Evolutionary conservation across 108 stramenopile genomes (phyloP).

Genomic region (Cyclotella distinguenda): DNA sequence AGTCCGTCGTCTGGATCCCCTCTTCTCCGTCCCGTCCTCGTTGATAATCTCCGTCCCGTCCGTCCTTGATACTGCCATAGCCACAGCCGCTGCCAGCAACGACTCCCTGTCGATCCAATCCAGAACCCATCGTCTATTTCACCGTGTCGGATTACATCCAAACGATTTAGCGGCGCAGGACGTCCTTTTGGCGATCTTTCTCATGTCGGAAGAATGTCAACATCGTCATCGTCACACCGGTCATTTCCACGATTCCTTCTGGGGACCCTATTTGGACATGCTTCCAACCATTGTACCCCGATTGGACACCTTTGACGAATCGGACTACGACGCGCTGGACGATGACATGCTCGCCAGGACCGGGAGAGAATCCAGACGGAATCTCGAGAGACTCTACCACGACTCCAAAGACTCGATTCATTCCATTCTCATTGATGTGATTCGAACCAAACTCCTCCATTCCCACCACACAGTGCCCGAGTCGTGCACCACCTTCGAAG

Average conservation of each 20-base stretch:
- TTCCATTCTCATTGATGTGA: constrained; percentile 27
- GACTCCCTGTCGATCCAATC: neutral
- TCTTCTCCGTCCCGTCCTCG: constrained; percentile 45
- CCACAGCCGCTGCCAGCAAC: constrained; percentile 3
- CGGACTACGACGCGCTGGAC: constrained; percentile 25
- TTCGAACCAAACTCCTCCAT: constrained; percentile 2
- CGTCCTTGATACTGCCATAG: constrained; percentile 23
- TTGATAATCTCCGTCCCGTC: constrained; percentile 36
- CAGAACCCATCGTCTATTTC: constrained; percentile 6
- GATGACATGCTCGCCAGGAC: constrained; percentile 17
- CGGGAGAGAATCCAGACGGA: constrained; percentile 23
- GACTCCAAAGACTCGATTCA: constrained; percentile 2
- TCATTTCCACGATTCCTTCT: constrained; percentile 12
- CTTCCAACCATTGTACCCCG: constrained; percentile 35
- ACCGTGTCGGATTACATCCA: neutral
- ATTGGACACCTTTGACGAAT: constrained; percentile 48
- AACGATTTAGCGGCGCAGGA: constrained; percentile 35
- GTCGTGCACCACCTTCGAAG: constrained; percentile 31
- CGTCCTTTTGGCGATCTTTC: constrained; percentile 40
- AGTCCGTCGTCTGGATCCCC: constrained; percentile 36
- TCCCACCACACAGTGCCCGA: constrained; percentile 1
- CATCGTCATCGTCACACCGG: constrained; percentile 6
- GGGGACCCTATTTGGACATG: constrained; percentile 40
- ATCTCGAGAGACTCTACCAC: constrained; percentile 20
- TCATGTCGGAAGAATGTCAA: constrained; percentile 41